These are phyloP conservation scores for Verbascum thapsus DNA, from an alignment of 257 asterid genomes.

Conservation along the genomic window DNA sequence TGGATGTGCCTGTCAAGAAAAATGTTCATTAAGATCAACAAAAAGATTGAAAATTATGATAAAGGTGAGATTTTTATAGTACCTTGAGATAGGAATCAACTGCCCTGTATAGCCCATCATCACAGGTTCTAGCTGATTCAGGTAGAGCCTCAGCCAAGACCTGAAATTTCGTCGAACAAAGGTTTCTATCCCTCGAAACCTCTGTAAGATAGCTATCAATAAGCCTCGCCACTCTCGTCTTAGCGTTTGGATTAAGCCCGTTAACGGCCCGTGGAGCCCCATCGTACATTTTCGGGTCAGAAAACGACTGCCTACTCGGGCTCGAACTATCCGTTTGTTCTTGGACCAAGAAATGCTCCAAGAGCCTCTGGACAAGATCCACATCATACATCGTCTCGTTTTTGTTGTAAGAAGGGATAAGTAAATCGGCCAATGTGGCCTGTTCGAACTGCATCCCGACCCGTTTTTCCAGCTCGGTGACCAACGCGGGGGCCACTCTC, in stretches of 20 bases:
- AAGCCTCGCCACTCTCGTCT: slow-evolving; percentile 93
- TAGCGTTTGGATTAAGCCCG: slow-evolving; percentile 54
- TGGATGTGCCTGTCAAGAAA: slow-evolving; percentile 71
- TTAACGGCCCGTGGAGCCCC: slow-evolving; percentile 51
- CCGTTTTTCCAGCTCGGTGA: slow-evolving; percentile 86
- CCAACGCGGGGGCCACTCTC: slow-evolving; percentile 86
- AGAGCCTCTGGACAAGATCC: slow-evolving; percentile 85
- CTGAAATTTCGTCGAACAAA: slow-evolving; percentile 78
- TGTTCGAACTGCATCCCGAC: slow-evolving; percentile 97
- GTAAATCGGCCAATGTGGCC: slow-evolving; percentile 74
- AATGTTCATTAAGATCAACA: too few species aligned
- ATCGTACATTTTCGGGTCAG: slow-evolving; percentile 56
- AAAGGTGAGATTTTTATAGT: not conserved
- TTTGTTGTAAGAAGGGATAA: slow-evolving; percentile 68
- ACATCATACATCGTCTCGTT: slow-evolving; percentile 73
- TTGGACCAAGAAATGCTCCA: slow-evolving; percentile 91
- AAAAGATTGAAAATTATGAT: too few species aligned
- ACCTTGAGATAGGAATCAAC: slow-evolving; percentile 97
- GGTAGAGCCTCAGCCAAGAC: slow-evolving; percentile 93
- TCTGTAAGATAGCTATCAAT: slow-evolving; percentile 90
- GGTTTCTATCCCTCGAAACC: slow-evolving; percentile 79
- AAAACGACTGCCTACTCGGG: slow-evolving; percentile 61
- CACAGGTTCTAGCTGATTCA: slow-evolving; percentile 83
- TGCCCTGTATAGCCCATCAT: slow-evolving; percentile 88
- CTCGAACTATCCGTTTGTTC: slow-evolving; percentile 77